A percentile compares a stretch with the other conserved stretches of the same genome.
Conservation (phyloP, 2,329 filamentous ascomycete genomes). For the Phyllosticta capitalensis region DNA sequence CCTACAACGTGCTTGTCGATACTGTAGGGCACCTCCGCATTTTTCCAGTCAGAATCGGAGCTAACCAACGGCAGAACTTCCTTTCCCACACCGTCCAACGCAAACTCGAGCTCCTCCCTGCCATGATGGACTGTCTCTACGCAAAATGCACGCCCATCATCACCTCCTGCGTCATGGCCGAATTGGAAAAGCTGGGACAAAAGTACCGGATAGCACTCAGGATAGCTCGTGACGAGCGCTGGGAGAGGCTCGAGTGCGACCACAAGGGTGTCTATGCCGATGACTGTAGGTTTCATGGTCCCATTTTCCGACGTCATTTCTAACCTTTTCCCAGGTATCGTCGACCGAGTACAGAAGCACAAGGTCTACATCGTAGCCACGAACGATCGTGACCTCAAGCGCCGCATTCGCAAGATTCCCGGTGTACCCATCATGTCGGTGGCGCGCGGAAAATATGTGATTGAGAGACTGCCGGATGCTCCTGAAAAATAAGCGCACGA, state of each 20-base stretch:
- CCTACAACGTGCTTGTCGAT: conserved; percentile 72
- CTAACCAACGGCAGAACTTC: conserved; percentile 51
- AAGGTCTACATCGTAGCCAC: conserved; percentile 40
- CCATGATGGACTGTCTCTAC: conserved; percentile 89
- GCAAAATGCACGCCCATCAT: conserved; percentile 86
- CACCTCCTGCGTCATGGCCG: conserved; percentile 71
- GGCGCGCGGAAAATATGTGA: conserved; percentile 82
- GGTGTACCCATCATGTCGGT: conserved; percentile 72
- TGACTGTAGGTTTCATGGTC: conserved; percentile 50
- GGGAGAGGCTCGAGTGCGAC: conserved; percentile 75
- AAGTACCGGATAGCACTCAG: conserved; percentile 81
- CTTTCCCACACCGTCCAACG: conserved; percentile 81
- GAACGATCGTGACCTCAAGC: conserved; percentile 64
- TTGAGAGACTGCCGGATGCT: conserved; percentile 81
- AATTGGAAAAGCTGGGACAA: conserved; percentile 76
- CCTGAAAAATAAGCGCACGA: conserved; percentile 51
- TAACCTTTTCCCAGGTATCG: conserved; percentile 15
- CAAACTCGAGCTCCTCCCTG: conserved; percentile 78
- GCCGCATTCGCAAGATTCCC: conserved; percentile 73
- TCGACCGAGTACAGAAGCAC: conserved; percentile 37
- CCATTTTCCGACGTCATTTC: background rate
- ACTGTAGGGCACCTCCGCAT: conserved; percentile 35
- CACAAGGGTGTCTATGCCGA: conserved; percentile 86
- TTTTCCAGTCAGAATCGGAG: background rate
- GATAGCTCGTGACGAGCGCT: conserved; percentile 83